Evolutionary conservation across 805 yeast species (phyloP), one percentile per base, ranked within the genome.

Genomic region (Ogataea trehalophila): DNA sequence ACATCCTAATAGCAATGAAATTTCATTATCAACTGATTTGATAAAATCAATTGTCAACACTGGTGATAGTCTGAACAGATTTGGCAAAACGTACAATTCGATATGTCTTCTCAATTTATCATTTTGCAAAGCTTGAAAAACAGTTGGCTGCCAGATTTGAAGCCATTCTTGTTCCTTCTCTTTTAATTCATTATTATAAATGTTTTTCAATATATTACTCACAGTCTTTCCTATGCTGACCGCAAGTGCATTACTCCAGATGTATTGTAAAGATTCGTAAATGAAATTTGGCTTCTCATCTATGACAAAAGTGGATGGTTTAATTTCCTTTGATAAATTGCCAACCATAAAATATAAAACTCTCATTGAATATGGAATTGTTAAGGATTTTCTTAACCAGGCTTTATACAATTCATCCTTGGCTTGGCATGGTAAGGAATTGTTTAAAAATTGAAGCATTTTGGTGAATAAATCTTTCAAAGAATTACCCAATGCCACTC

Each of bases 401-500:
- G 53, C 43, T 29, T 57, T 53, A 17, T 73, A 66, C 1, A 73
- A 41, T 1, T 48, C 39, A 37, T 60, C 53, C 16, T 59, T 52
- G 0, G 39, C 39, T 17, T 48, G 54, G 7, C 38, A 9, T 31
- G 44, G 39, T 36, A 47, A 26, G 1, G 44, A 39, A 44, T 13
- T 54, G 44, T 38, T 58, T 54, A 40, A 66, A 20, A 80, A 68
- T 2, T 56, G 51, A 11, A 83, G 61, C 43, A 83, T 58, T 54
- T 83, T 87, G 2, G 62, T 45, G 42, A 88, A 75, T 41, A 89
- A 58, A 33, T 80, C 86, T 46, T 72, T 76, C 44, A 87, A 62
- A 0, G 95, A 83, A 58, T 85, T 87, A 6, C 84, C 80, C 26
- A 87, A 62, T 0, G 95, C 82, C 2, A 86, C 80, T 5, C 85